Percentiles rank a stretch among this genome's conserved stretches.
phyloP scores from a whole-genome alignment of 257 asterid species.

The Thymus quinquecostatus region DNA sequence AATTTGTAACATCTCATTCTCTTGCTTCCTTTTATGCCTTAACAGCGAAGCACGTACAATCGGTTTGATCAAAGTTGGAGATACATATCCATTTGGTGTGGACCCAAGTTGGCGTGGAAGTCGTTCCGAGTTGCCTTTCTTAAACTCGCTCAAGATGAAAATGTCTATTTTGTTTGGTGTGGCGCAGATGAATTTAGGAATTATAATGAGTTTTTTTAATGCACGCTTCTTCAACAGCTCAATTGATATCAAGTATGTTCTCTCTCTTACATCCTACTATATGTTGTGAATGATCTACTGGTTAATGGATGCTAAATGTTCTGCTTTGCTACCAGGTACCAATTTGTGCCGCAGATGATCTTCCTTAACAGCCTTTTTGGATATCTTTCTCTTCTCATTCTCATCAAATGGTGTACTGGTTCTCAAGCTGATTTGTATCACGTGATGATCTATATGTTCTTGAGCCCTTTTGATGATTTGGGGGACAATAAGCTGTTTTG shows the following conservation, averaged over 20 bases:
- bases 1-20: conserved; percentile 24
- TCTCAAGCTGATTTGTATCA: conserved; percentile 98
- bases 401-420: conserved; percentile 92
- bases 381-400: conserved; percentile 90
- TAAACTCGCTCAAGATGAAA: conserved; percentile 98
- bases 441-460: conserved; percentile 98
- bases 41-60: conserved; percentile 74
- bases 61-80: conserved; percentile 72
- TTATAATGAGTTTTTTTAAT: conserved; percentile 82
- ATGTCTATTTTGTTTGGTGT: conserved; percentile 93
- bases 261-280: conserved; percentile 24
- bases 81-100: conserved; percentile 94
- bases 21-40: conserved; percentile 29
- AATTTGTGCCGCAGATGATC: conserved; percentile 91
- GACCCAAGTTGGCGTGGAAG: conserved; percentile 99
- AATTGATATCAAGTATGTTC: conserved; percentile 69
- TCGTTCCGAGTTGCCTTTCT: conserved; percentile 96
- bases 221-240: conserved; percentile 76
- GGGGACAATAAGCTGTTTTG: conserved; percentile 81
- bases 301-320: conserved; percentile 36
- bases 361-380: conserved; percentile 98
- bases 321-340: conserved; percentile 66
- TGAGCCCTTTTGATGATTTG: conserved; percentile 93
- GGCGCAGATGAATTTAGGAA: conserved; percentile 96
- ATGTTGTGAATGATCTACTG: conserved; percentile 7